Evolutionary conservation across 768 basidiomycete genomes (phyloP), one percentile per base, ranked within the genome.

Genomic region (Termitomyces sp.): DNA sequence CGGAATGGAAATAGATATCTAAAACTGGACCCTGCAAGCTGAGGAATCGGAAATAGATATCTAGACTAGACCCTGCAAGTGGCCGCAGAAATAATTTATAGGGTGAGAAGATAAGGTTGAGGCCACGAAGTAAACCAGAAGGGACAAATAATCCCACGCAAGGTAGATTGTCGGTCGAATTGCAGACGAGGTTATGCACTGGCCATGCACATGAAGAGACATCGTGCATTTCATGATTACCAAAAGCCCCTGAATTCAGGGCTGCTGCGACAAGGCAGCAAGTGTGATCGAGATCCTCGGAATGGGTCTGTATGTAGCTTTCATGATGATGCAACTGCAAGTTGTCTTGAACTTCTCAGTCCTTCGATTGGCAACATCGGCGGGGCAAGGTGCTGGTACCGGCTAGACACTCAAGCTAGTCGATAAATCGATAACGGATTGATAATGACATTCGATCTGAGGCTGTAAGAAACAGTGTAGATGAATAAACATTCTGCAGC

Each of bases 31-130:
- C 17, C 21, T 41, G 48, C 63, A 54, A 44, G 40, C n/a, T n/a
- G n/a, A n/a, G n/a, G n/a, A n/a, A 69, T 66, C 64, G 66, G 67
- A 74, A 71, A 70, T 73, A 69, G 65, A 66, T 67, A 48, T 37
- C 32, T 40, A 32, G 44, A 46, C 25, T 54, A 43, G 48, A 44
- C 49, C 17, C 21, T 41, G 48, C 63, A 54, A 44, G 40, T 48
- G 12, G n/a, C n/a, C 47, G 41, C 34, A 55, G 55, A 40, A 58
- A 62, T 47, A 35, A 56, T 32, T 37, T 58, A 27, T 32, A 55
- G 37, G 53, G 59, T 23, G 66, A 59, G 59, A 53, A 63, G 57
- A 59, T 54, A 59, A 60, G 65, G 61, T 57, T 27, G 53, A 54
- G 60, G 52, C 47, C 62, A 69, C 61, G 64, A 59, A 62, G 62